Conservation (phyloP, 176 grass and related monocot species). For the Triticum timopheevii region DNA sequence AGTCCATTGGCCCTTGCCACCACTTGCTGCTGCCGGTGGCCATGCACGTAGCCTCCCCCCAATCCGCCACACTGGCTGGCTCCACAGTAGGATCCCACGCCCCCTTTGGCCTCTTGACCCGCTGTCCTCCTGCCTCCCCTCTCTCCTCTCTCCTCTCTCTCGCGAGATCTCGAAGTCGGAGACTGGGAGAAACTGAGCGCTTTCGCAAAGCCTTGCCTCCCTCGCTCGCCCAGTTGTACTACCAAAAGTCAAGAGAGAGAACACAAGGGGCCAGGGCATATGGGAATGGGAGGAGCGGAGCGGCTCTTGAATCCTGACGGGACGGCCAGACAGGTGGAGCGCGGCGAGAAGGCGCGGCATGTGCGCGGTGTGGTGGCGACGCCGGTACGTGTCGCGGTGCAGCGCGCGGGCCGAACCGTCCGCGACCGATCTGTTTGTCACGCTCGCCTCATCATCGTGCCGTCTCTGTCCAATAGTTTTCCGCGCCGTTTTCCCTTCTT, state of each 20-base stretch:
- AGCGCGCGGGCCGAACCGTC: background rate
- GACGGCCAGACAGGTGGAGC: constrained; percentile 33
- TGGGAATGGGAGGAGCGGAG: background rate
- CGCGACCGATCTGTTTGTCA: background rate
- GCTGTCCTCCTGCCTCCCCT: background rate
- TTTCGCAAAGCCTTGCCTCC: constrained; percentile 24
- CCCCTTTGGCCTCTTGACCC: background rate
- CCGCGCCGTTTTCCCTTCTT: background rate
- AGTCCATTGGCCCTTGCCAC: constrained; percentile 55
- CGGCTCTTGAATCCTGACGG: constrained; percentile 10
- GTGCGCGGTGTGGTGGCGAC: constrained; percentile 20
- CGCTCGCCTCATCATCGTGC: background rate
- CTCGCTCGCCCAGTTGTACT: constrained; percentile 6
- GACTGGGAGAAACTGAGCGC: background rate
- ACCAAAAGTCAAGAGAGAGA: background rate
- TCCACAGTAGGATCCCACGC: constrained; percentile 23
- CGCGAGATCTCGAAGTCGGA: constrained; percentile 35
- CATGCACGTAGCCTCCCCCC: constrained; percentile 43
- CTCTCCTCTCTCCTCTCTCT: background rate
- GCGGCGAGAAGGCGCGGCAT: constrained; percentile 25
- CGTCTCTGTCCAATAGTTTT: background rate
- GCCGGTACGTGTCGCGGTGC: constrained; percentile 32
- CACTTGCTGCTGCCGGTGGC: constrained; percentile 61
- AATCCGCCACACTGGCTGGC: constrained; percentile 10
- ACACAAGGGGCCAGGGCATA: background rate